phyloP scores from a whole-genome alignment of 345 rosid genomes.

The Trapa bicornis region DNA sequence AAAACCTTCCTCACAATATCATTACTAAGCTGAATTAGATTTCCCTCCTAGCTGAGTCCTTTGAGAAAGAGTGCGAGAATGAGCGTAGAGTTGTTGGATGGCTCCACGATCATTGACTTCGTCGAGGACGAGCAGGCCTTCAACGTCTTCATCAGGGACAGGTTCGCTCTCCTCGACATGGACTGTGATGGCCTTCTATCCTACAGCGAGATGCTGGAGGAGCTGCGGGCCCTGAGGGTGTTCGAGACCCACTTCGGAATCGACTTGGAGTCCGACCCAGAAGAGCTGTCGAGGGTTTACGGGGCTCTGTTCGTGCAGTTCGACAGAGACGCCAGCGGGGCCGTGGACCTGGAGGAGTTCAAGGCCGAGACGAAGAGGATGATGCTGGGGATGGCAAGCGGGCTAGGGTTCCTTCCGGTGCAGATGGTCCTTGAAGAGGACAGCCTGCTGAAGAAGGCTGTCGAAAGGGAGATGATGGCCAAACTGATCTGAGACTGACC shows the following conservation, averaged over 20 bases:
- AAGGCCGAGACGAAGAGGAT: conserved; percentile 13
- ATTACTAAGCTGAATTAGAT: neutral
- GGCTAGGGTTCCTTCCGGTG: conserved; percentile 35
- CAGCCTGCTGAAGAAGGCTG: conserved; percentile 34
- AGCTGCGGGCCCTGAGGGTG: conserved; percentile 7
- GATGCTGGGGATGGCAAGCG: conserved; percentile 23
- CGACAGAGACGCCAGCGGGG: conserved; percentile 9
- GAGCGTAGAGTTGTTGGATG: conserved; percentile 6
- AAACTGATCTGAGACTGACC: conserved; percentile 4
- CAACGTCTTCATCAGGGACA: conserved; percentile 2
- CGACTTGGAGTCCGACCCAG: conserved; percentile 6
- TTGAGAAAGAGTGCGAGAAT: neutral
- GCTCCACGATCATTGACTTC: conserved; percentile 4
- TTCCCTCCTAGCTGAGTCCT: neutral
- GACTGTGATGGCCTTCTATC: conserved; percentile 8
- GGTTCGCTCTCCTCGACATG: conserved; percentile 1
- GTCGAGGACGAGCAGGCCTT: conserved; percentile 10
- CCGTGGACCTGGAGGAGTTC: conserved; percentile 15
- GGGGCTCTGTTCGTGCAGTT: conserved; percentile 8
- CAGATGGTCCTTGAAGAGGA: conserved; percentile 42
- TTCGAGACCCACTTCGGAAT: conserved; percentile 10
- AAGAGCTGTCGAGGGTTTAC: conserved; percentile 7
- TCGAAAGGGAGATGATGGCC: conserved; percentile 22
- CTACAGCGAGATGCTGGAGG: conserved; percentile 6
- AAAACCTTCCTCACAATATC: neutral